phyloP scores from a whole-genome alignment of 768 basidiomycete species.

The Panaeolus cyanescens region DNA sequence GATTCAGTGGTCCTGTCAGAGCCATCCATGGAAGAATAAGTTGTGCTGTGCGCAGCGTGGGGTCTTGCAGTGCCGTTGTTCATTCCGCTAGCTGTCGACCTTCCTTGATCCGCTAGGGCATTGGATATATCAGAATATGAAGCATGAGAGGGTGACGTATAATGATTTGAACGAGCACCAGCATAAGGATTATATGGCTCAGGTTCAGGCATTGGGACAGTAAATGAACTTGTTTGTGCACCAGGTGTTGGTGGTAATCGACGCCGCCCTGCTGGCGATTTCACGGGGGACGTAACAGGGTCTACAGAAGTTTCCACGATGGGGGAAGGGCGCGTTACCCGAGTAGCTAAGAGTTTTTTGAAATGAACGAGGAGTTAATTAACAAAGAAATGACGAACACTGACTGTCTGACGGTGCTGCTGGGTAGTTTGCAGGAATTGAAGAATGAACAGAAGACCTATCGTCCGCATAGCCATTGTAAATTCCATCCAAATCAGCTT shows the following conservation, averaged over 20 bases:
- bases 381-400: background rate
- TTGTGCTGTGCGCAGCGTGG: background rate
- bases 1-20: slow-evolving; percentile 14
- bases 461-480: slow-evolving; percentile 37
- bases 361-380: background rate
- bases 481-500: slow-evolving; percentile 38
- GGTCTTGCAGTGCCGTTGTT: slow-evolving; percentile 26
- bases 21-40: background rate
- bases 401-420: slow-evolving; percentile 1
- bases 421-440: slow-evolving; percentile 17
- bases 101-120: slow-evolving; percentile 29
- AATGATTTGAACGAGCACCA: slow-evolving; percentile 10
- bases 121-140: slow-evolving; percentile 10
- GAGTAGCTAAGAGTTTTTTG: slow-evolving; percentile 9
- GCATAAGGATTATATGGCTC: slow-evolving; percentile 35
- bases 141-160: slow-evolving; percentile 14
- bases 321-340: slow-evolving; percentile 18
- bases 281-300: slow-evolving; percentile 24
- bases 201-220: slow-evolving; percentile 45
- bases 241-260: slow-evolving; percentile 46
- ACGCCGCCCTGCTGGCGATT: slow-evolving; percentile 33
- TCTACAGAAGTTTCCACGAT: slow-evolving; percentile 16
- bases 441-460: background rate
- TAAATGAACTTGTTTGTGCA: slow-evolving; percentile 21
- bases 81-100: slow-evolving; percentile 24